Evolutionary conservation across 2,329 filamentous ascomycete genomes (phyloP), one percentile per base, ranked within the genome.

Genomic region (Aspergillus costaricaensis): DNA sequence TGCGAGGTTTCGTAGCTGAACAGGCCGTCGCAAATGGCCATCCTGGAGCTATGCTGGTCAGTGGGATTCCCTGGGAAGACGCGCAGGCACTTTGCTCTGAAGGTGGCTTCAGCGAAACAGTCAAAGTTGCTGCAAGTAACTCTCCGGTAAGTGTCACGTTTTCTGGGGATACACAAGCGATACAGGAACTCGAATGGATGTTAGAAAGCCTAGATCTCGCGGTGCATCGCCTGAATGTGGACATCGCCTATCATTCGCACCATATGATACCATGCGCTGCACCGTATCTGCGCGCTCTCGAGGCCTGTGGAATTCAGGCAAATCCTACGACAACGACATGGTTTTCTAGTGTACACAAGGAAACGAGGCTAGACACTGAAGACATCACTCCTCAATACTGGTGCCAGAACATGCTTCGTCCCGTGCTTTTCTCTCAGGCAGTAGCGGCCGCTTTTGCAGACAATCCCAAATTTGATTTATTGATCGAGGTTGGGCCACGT

Each of bases 41-140:
- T 38, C 60, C 58, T 21, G 81, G 81, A 2, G 74, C 70, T 1
- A 84, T 85, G 82, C 61, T 83, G 10, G 81, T 81, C 0, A 78
- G 78, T 2, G 79, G 77, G 1, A 54, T 44, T 8, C 52, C 53
- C 9, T 30, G 54, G 17, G 32, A 57, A 44, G 53, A 60, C 14
- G 60, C 60, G 10, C 36, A 25, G 3, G 43, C 52, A 15, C 19
- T 59, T n/a, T 53, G 53, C 12, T 25, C 47, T 7, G 43, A 56
- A 38, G 27, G 49, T 12, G 43, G 30, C 9, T 73, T 79, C 19
- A 56, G 67, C 3, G 73, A 68, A 2, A 65, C 71, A 8, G 62
- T 77, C 12, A 62, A 61, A 17, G 67, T 79, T 38, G 77, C 77
- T 3, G 75, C 75, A 7, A 65, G 65, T 51, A 84, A 84, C 64